Evolutionary conservation across 306 rosid species (phyloP).

Genomic region (Lablab purpureus): DNA sequence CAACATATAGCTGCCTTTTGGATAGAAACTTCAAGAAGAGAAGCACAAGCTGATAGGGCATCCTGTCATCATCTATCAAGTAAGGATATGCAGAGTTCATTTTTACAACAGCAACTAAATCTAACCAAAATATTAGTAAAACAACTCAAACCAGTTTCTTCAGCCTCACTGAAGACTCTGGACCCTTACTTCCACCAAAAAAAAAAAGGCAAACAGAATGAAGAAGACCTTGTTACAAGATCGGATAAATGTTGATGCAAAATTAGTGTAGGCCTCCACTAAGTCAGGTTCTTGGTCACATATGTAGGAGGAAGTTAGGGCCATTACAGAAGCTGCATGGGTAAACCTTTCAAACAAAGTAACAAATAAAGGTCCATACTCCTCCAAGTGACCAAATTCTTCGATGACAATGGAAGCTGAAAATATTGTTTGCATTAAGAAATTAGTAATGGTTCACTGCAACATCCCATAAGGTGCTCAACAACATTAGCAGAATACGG

Average conservation of each 20-base stretch:
- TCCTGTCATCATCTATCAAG: constrained; percentile 65
- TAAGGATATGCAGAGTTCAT: constrained; percentile 39
- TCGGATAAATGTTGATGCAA: constrained; percentile 81
- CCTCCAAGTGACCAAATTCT: constrained; percentile 90
- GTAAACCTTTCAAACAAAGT: constrained; percentile 91
- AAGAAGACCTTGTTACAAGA: constrained; percentile 76
- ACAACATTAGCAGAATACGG: constrained; percentile 22
- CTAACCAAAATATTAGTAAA: constrained; percentile 31
- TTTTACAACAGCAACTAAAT: constrained; percentile 32
- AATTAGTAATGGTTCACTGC: constrained; percentile 30
- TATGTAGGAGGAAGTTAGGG: constrained; percentile 91
- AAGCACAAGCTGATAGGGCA: constrained; percentile 72
- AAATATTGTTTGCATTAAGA: constrained; percentile 44
- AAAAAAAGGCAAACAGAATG: neutral
- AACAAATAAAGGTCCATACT: constrained; percentile 81
- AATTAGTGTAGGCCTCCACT: constrained; percentile 95
- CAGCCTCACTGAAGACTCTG: constrained; percentile 27
- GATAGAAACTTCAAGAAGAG: constrained; percentile 87
- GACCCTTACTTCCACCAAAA: neutral
- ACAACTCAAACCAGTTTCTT: constrained; percentile 27
- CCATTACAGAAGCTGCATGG: constrained; percentile 81
- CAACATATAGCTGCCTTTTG: constrained; percentile 96
- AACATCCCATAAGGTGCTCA: constrained; percentile 21
- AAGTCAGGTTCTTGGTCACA: constrained; percentile 99
- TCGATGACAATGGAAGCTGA: constrained; percentile 93